A percentile compares a stretch with the other conserved stretches of the same genome.
phyloP scores from a whole-genome alignment of 2,329 filamentous ascomycete species.

The Fusarium clavum region DNA sequence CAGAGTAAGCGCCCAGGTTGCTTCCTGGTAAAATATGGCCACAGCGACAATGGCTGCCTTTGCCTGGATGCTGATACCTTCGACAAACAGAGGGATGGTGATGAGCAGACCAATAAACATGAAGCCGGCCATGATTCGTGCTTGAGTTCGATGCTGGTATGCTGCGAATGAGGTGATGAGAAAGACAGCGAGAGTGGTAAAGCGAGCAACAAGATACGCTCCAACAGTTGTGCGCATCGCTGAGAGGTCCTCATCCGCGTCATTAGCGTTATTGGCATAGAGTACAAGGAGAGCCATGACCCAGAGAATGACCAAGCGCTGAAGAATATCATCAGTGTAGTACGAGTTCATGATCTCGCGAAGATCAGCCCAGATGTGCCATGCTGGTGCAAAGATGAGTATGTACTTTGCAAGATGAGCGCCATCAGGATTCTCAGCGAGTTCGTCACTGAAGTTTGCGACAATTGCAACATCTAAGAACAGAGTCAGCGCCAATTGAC shows the following conservation, averaged over 20 bases:
- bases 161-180: conserved; percentile 59
- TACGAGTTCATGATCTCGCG: conserved; percentile 65
- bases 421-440: conserved; percentile 59
- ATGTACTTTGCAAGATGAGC: conserved; percentile 60
- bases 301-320: conserved; percentile 62
- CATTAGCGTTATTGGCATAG: conserved; percentile 60
- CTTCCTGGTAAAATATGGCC: conserved; percentile 56
- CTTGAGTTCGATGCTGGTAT: conserved; percentile 60
- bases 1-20: conserved; percentile 58
- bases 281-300: conserved; percentile 62
- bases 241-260: conserved; percentile 56
- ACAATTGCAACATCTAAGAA: conserved; percentile 57
- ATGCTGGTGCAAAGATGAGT: conserved; percentile 60
- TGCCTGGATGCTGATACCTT: conserved; percentile 52
- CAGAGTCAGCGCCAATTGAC: neutral
- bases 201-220: conserved; percentile 59
- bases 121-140: conserved; percentile 57
- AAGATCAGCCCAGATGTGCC: conserved; percentile 63
- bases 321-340: conserved; percentile 62
- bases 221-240: conserved; percentile 60
- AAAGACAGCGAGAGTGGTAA: conserved; percentile 56
- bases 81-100: conserved; percentile 58
- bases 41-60: conserved; percentile 59
- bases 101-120: conserved; percentile 57
- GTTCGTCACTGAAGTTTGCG: conserved; percentile 62